Conservation (phyloP, 345 rosid genomes). For the Erucastrum elatum region DNA sequence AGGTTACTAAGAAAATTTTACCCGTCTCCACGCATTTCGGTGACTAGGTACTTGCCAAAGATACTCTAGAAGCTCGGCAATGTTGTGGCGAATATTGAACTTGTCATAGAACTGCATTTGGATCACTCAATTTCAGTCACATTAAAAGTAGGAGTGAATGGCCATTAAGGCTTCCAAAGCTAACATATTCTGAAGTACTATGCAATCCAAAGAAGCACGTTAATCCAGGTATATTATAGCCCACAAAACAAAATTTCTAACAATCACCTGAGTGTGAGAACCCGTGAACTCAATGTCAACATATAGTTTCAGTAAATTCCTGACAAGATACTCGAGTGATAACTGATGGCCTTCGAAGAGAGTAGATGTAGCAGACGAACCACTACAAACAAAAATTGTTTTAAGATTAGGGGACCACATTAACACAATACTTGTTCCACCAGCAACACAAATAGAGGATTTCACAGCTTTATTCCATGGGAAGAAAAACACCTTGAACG, state of each 20-base stretch:
- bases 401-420: background rate
- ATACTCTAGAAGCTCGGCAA: slow-evolving; percentile 96
- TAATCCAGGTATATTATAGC: slow-evolving; percentile 19
- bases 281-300: slow-evolving; percentile 99
- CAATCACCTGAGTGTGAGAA: slow-evolving; percentile 93
- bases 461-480: background rate
- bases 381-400: slow-evolving; percentile 49
- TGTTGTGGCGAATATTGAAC: slow-evolving; percentile 96
- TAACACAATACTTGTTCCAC: slow-evolving; percentile 4
- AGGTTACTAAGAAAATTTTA: slow-evolving; percentile 34
- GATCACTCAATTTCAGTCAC: slow-evolving; percentile 14
- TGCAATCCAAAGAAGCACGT: background rate
- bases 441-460: slow-evolving; percentile 6
- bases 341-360: slow-evolving; percentile 94
- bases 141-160: background rate
- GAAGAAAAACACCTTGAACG: slow-evolving; percentile 63
- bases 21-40: slow-evolving; percentile 97
- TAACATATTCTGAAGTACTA: background rate
- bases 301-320: slow-evolving; percentile 96
- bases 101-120: slow-evolving; percentile 91
- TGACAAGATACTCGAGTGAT: slow-evolving; percentile 90
- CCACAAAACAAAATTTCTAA: slow-evolving; percentile 13
- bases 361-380: slow-evolving; percentile 74
- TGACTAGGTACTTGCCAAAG: slow-evolving; percentile 99
- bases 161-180: background rate